Percentiles rank a stretch among this genome's conserved stretches.
Conservation (phyloP, 2,329 filamentous ascomycete genomes). For the Alternaria incomplexa region DNA sequence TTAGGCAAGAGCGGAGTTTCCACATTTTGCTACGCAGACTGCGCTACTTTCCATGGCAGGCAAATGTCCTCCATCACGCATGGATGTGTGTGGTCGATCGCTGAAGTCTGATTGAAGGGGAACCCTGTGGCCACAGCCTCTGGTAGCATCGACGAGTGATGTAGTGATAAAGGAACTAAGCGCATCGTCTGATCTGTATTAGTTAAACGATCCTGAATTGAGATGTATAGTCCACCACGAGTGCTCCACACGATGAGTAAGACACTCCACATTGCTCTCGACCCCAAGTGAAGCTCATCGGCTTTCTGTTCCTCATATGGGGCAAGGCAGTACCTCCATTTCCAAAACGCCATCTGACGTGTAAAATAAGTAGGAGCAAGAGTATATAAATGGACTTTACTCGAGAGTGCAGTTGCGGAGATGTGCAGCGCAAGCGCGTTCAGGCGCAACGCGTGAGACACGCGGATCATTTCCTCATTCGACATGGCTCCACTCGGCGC, state of each 20-base stretch:
- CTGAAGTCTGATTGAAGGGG: not conserved
- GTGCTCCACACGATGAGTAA: not conserved
- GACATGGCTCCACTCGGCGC: not conserved
- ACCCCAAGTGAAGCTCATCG: not conserved
- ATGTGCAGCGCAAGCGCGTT: not conserved
- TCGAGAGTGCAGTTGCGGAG: not conserved
- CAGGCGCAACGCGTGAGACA: not conserved
- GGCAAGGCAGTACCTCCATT: not conserved
- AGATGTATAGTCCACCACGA: not conserved
- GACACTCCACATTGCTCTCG: not conserved
- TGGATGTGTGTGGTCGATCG: not conserved
- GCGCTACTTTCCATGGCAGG: not conserved
- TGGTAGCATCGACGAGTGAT: not conserved
- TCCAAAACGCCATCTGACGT: not conserved
- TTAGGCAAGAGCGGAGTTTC: not conserved
- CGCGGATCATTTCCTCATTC: not conserved
- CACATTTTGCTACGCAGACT: not conserved
- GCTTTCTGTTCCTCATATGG: not conserved
- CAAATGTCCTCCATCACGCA: no score
- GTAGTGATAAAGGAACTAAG: not conserved
- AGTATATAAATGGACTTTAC: not conserved
- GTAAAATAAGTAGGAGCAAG: not conserved
- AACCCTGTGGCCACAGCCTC: not conserved
- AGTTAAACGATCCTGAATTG: not conserved
- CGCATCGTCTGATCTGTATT: not conserved